Conservation (phyloP, 2,329 filamentous ascomycete species). For the Monosporascus sp. region DNA sequence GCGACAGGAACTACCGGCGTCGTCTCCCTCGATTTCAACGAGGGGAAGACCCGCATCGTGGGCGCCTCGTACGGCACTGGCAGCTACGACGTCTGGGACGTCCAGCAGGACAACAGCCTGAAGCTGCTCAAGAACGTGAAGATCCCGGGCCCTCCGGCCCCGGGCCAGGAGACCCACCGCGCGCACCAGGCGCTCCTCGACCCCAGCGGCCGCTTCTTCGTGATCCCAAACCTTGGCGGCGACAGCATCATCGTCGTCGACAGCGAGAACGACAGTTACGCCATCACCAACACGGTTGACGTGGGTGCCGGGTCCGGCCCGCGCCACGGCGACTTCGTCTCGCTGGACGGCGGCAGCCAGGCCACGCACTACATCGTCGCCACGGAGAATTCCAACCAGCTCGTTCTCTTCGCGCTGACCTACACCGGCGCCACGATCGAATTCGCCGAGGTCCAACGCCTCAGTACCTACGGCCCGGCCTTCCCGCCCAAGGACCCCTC, state of each 20-base stretch:
- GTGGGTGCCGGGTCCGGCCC: constrained; percentile 40
- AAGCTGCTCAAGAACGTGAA: constrained; percentile 34
- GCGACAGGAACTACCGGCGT: constrained; percentile 36
- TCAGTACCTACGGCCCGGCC: constrained; percentile 36
- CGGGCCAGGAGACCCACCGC: constrained; percentile 25
- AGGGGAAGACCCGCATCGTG: constrained; percentile 38
- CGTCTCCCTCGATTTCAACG: constrained; percentile 43
- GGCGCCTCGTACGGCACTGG: constrained; percentile 37
- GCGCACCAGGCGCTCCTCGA: constrained; percentile 46
- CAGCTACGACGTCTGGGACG: constrained; percentile 42
- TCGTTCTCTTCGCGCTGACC: constrained; percentile 37
- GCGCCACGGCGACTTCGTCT: constrained; percentile 46
- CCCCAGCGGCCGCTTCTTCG: constrained; percentile 43
- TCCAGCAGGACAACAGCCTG: constrained; percentile 28
- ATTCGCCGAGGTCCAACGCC: constrained; percentile 31
- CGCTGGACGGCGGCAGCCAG: constrained; percentile 18
- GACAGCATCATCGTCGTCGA: constrained; percentile 44
- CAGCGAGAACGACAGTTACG: constrained; percentile 34
- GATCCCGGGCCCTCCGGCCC: constrained; percentile 24
- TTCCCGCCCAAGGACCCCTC: constrained; percentile 29
- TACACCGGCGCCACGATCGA: constrained; percentile 32
- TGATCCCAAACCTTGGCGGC: constrained; percentile 44
- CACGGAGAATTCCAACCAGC: constrained; percentile 41
- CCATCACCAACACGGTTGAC: constrained; percentile 28
- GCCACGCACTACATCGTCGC: constrained; percentile 42